Conservation (phyloP, 495 filamentous ascomycete species). For the Eremomyces bilateralis region DNA sequence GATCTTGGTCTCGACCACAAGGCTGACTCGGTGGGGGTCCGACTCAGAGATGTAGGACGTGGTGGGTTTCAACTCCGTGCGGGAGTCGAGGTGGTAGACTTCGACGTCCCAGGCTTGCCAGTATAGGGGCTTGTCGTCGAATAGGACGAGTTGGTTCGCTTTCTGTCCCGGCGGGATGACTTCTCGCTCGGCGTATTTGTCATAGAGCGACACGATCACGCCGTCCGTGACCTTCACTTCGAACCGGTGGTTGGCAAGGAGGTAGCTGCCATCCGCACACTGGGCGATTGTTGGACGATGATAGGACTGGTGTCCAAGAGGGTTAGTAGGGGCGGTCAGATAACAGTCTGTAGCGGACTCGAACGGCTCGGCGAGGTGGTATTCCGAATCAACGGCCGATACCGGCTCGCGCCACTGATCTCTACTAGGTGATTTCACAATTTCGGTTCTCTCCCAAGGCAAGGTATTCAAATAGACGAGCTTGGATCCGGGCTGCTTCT, state of each 20-base stretch:
- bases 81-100: constrained; percentile 78
- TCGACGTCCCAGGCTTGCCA: constrained; percentile 99
- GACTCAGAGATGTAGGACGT: constrained; percentile 48
- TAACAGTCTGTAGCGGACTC: constrained; percentile 19
- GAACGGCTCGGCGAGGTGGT: constrained; percentile 21
- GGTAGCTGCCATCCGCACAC: constrained; percentile 36
- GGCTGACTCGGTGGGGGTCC: constrained; percentile 52
- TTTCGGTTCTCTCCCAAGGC: constrained; percentile 56
- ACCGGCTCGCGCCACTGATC: constrained; percentile 20
- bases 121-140: constrained; percentile 93
- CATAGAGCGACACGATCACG: constrained; percentile 61
- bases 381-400: constrained; percentile 19
- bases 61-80: constrained; percentile 44
- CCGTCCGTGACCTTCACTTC: constrained; percentile 50
- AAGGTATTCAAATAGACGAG: constrained; percentile 54
- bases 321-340: constrained; percentile 36
- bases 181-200: constrained; percentile 47
- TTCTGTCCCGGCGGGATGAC: constrained; percentile 57
- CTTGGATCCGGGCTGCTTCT: constrained; percentile 16
- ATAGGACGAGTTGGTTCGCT: constrained; percentile 82
- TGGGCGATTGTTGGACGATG: neutral
- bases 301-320: constrained; percentile 24
- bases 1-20: constrained; percentile 65
- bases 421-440: constrained; percentile 25
- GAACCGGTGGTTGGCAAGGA: constrained; percentile 54